Evolutionary conservation across 208 protist genomes (phyloP), one percentile per base, ranked within the genome.

Genomic region (Leishmania turanica): DNA sequence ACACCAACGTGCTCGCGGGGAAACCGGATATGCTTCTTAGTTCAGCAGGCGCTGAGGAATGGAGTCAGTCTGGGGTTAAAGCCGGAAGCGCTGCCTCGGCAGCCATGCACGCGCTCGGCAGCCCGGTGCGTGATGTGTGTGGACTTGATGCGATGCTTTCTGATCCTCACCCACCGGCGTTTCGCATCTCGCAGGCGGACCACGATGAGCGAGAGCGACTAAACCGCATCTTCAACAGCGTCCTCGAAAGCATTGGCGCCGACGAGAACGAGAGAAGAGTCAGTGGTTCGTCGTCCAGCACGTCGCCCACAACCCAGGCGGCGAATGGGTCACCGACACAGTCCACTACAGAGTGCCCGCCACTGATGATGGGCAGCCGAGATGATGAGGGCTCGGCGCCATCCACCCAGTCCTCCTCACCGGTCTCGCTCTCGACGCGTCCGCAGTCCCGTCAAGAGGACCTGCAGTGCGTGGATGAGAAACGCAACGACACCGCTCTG

Each of bases 1-100:
- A 84, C 45, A 88, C 75, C 7, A 21, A 71, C 9, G 83, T 92
- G 5, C 78, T 95, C 40, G 60, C 77, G 7, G 62, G 60, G 27
- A 74, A 81, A 45, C 75, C 56, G 2, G 80, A 82, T n/a, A 49
- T 40, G 24, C 27, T 75, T 49, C 47, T 83, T n/a, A 19, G 42
- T 21, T 34, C 78, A 21, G 40, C 74, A 9, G 65, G 49, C 42
- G 34, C 68, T 19, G 42, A 21, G 40, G 34, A 66, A 72, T 47
- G 54, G 54, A n/a, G 42, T 62, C 24, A 1, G 47, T 24, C 45
- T 53, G 27, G 27, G 49, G n/a, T 27, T 0, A 62, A 68, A 71
- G 34, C 8, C 40, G 49, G 34, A 62, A 3, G 51, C 51, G 15
- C 74, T 9, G 34, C 62, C 24, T 45, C n/a, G 24, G 17, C 51